Evolutionary conservation across 2,329 filamentous ascomycete genomes (phyloP).

Genomic region (Lojkania enalia): DNA sequence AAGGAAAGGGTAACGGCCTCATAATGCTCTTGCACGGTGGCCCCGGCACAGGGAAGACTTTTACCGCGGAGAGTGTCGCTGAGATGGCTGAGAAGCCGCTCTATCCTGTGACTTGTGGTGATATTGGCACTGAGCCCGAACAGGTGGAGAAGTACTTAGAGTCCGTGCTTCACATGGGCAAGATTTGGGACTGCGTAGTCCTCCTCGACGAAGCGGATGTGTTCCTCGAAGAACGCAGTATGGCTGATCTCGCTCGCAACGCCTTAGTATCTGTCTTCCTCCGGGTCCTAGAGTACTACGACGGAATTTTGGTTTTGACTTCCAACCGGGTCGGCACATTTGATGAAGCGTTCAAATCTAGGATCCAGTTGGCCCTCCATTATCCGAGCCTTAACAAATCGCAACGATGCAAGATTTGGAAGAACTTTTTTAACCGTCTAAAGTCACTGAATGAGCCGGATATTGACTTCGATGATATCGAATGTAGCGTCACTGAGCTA

Average conservation of each 20-base stretch:
- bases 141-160: constrained; percentile 10
- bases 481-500: constrained; percentile 25
- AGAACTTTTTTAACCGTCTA: constrained; percentile 16
- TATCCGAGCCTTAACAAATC: constrained; percentile 4
- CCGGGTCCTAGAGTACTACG: constrained; percentile 46
- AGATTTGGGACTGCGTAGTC: constrained; percentile 56
- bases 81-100: constrained; percentile 54
- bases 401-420: constrained; percentile 9
- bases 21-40: constrained; percentile 55
- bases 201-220: constrained; percentile 51
- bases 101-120: constrained; percentile 34
- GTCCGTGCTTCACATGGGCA: constrained; percentile 5
- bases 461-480: constrained; percentile 13
- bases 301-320: constrained; percentile 46
- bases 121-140: constrained; percentile 11
- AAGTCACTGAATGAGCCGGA: constrained; percentile 1
- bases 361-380: constrained; percentile 13
- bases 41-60: constrained; percentile 50
- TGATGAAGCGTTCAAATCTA: constrained; percentile 1
- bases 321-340: constrained; percentile 41
- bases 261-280: constrained; percentile 20
- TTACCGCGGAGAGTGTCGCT: constrained; percentile 38
- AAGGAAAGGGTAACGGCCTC: constrained; percentile 52
- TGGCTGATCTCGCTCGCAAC: not conserved
- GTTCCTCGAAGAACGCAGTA: not conserved